Percentiles rank a stretch among this genome's conserved stretches.
These are phyloP conservation scores for Ascochyta clinopodiicola DNA, from an alignment of 2,329 filamentous ascomycete genomes.

Conservation along the genomic window DNA sequence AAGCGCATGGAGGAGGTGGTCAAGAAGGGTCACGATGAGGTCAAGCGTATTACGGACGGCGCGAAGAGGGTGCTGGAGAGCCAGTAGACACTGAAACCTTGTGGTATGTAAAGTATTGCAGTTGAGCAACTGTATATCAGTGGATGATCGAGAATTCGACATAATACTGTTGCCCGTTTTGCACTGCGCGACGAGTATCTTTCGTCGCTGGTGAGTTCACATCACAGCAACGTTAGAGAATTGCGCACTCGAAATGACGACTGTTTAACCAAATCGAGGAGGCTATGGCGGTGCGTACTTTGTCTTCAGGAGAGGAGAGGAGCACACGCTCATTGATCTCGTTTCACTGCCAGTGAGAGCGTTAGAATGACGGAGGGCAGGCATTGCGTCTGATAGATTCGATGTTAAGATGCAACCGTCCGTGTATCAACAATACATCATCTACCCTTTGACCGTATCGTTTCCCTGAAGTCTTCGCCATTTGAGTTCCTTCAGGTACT, in stretches of 20 bases:
- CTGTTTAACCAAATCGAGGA: too few species aligned
- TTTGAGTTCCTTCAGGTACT: neutral
- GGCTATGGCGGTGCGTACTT: too few species aligned
- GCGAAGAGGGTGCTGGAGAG: conserved; percentile 56
- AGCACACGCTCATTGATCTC: conserved; percentile 26
- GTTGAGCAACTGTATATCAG: neutral
- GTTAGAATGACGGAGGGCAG: conserved; percentile 23
- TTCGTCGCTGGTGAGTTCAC: neutral
- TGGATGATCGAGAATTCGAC: neutral
- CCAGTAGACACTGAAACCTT: conserved; percentile 21
- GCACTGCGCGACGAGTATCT: neutral
- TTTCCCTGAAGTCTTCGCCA: neutral
- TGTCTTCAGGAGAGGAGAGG: conserved; percentile 32
- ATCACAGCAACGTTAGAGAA: neutral
- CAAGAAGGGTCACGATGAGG: conserved; percentile 55
- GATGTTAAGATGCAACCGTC: too few species aligned
- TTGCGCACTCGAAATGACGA: too few species aligned
- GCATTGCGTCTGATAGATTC: too few species aligned
- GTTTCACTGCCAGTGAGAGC: conserved; percentile 13
- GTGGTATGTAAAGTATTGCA: neutral
- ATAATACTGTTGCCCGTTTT: too few species aligned
- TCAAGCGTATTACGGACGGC: conserved; percentile 57
- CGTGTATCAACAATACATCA: neutral
- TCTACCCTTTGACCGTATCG: neutral
- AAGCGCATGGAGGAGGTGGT: conserved; percentile 59